phyloP scores from a whole-genome alignment of 352 stramenopile species.

The Phytophthora ohioensis region DNA sequence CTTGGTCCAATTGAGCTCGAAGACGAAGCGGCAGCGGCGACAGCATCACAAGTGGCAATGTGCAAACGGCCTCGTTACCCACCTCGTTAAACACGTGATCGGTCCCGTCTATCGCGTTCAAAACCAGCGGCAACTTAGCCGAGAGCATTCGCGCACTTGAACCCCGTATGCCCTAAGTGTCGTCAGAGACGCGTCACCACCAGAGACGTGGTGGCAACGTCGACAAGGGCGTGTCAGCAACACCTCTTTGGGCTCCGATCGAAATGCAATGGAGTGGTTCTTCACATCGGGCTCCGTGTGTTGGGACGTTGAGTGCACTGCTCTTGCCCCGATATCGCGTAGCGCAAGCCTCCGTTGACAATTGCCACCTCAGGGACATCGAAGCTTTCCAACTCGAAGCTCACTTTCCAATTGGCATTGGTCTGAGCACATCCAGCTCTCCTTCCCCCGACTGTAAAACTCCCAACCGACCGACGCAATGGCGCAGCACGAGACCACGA shows the following conservation, averaged over 20 bases:
- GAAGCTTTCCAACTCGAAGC: neutral
- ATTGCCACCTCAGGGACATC: too few relatives aligned
- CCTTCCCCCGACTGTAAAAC: slow-evolving; percentile 1
- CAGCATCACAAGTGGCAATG: too few relatives aligned
- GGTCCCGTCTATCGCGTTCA: too few relatives aligned
- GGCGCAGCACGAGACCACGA: slow-evolving; percentile 74
- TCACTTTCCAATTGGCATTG: slow-evolving; percentile 45
- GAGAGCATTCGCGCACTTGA: neutral
- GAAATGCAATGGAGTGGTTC: slow-evolving; percentile 12
- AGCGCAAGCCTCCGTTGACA: too few relatives aligned
- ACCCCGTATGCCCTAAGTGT: slow-evolving; percentile 6
- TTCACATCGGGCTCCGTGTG: slow-evolving; percentile 1
- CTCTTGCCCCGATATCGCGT: neutral
- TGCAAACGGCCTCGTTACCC: too few relatives aligned
- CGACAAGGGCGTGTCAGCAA: slow-evolving; percentile 9
- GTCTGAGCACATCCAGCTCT: slow-evolving; percentile 15
- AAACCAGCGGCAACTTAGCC: too few relatives aligned
- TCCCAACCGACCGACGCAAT: slow-evolving; percentile 16
- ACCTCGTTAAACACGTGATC: neutral
- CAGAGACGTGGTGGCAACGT: neutral
- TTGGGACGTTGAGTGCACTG: slow-evolving; percentile 9
- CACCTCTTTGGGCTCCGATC: slow-evolving; percentile 3
- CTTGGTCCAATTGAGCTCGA: neutral
- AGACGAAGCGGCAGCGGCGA: too few relatives aligned
- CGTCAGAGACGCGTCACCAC: neutral